Evolutionary conservation across 805 yeast genomes (phyloP).

Genomic region (Hanseniaspora taiwanica): DNA sequence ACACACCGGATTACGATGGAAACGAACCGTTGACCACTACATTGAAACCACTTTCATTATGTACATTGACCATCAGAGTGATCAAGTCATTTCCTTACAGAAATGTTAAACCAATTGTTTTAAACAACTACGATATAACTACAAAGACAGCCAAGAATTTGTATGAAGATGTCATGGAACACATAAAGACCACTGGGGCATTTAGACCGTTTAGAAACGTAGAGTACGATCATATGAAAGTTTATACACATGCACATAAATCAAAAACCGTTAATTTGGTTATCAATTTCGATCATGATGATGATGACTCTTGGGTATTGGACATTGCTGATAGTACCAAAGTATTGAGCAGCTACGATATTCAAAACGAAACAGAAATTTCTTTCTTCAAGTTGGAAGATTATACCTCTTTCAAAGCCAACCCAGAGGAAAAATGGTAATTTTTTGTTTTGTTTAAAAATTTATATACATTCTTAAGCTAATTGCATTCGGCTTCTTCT

Average conservation of each 20-base stretch:
- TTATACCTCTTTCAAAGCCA: slow-evolving; percentile 54
- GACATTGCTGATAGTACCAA: slow-evolving; percentile 26
- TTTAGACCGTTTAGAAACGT: slow-evolving; percentile 76
- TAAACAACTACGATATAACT: slow-evolving; percentile 58
- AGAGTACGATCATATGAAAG: slow-evolving; percentile 59
- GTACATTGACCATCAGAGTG: slow-evolving; percentile 73
- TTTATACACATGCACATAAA: slow-evolving; percentile 91
- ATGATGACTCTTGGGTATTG: slow-evolving; percentile 49
- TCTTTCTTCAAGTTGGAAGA: slow-evolving; percentile 62
- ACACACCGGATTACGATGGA: slow-evolving; percentile 22
- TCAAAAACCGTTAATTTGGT: slow-evolving; percentile 87
- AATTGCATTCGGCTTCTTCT: neutral
- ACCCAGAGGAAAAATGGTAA: slow-evolving; percentile 89
- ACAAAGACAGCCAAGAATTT: slow-evolving; percentile 53
- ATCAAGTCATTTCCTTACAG: slow-evolving; percentile 87
- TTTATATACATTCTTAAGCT: too few relatives aligned
- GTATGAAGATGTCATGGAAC: slow-evolving; percentile 35
- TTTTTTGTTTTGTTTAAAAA: neutral
- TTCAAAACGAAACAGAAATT: slow-evolving; percentile 84
- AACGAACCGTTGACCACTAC: slow-evolving; percentile 74
- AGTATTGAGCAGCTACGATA: slow-evolving; percentile 37
- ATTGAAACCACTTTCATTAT: slow-evolving; percentile 45
- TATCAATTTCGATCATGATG: slow-evolving; percentile 76
- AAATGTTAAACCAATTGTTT: slow-evolving; percentile 65
- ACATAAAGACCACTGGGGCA: slow-evolving; percentile 44